Percentiles rank a stretch among this genome's conserved stretches.
phyloP scores from a whole-genome alignment of 768 basidiomycete species.

The Psilocybe subaeruginosa region DNA sequence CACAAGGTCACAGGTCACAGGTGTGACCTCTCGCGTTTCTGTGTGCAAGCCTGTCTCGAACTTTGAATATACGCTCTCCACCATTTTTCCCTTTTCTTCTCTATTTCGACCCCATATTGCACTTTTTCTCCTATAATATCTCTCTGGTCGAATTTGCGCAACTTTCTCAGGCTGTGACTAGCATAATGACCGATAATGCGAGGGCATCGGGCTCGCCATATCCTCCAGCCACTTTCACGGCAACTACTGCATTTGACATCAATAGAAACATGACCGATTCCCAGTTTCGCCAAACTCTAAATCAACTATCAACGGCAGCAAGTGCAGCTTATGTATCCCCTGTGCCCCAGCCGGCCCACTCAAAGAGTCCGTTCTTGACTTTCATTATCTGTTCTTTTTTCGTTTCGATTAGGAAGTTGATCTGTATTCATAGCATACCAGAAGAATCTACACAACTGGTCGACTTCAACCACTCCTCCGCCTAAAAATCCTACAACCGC shows the following conservation, averaged over 20 bases:
- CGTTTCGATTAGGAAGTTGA: constrained; percentile 7
- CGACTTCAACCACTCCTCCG: constrained; percentile 57
- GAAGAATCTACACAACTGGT: constrained; percentile 75
- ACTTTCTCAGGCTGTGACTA: not conserved
- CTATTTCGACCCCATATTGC: not conserved
- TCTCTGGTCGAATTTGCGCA: not conserved
- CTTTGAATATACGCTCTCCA: constrained; percentile 4
- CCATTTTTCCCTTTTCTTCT: constrained; percentile 1
- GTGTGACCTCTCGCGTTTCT: constrained; percentile 28
- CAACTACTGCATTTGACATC: constrained; percentile 32
- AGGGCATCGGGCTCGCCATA: constrained; percentile 19
- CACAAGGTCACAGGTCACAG: constrained; percentile 18
- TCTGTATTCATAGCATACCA: constrained; percentile 41
- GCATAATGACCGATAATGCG: constrained; percentile 32
- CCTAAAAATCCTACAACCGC: constrained; percentile 41
- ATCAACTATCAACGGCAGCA: constrained; percentile 47
- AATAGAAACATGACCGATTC: constrained; percentile 57
- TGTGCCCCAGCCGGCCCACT: constrained; percentile 36
- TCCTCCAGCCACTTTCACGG: constrained; percentile 24
- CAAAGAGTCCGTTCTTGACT: constrained; percentile 33
- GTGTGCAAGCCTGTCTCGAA: constrained; percentile 11
- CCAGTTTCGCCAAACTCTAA: constrained; percentile 66
- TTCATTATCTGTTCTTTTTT: not conserved
- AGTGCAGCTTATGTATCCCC: constrained; percentile 44
- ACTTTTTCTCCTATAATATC: constrained; percentile 1